Percentiles rank a stretch among this genome's conserved stretches.
Evolutionary conservation across 164 flowering plant genomes (phyloP).

Genomic region (Warburgia ugandensis): DNA sequence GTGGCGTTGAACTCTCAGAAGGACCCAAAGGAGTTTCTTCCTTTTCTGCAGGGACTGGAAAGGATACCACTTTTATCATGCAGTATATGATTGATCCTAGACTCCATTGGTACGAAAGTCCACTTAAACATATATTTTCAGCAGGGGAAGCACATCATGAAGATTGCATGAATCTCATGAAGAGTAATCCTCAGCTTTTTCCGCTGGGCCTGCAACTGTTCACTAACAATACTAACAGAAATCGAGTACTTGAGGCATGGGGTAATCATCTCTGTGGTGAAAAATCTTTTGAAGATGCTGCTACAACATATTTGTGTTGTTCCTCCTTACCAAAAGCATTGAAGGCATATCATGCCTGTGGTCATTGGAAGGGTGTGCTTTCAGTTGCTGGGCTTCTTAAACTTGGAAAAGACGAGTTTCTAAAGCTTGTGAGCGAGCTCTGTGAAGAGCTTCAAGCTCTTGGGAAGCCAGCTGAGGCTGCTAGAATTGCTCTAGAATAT

Average conservation of each 20-base stretch:
- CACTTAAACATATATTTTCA: slow-evolving; percentile 65
- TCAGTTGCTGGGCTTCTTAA: slow-evolving; percentile 80
- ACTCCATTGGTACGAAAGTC: slow-evolving; percentile 66
- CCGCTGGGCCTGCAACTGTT: slow-evolving; percentile 68
- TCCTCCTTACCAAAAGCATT: slow-evolving; percentile 67
- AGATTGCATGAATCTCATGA: slow-evolving; percentile 74
- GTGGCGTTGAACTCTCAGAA: slow-evolving; percentile 90
- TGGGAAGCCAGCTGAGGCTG: slow-evolving; percentile 94
- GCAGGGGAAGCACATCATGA: slow-evolving; percentile 70
- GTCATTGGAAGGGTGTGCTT: slow-evolving; percentile 79
- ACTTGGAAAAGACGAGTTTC: slow-evolving; percentile 44
- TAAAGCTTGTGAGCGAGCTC: slow-evolving; percentile 71
- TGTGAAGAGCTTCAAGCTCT: slow-evolving; percentile 91
- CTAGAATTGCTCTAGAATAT: slow-evolving; percentile 82
- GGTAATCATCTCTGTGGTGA: slow-evolving; percentile 69
- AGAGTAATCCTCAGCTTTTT: slow-evolving; percentile 72
- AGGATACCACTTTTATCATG: slow-evolving; percentile 58
- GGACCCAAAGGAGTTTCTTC: slow-evolving; percentile 97
- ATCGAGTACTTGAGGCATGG: slow-evolving; percentile 83
- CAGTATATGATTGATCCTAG: slow-evolving; percentile 75
- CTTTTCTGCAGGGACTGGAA: slow-evolving; percentile 79
- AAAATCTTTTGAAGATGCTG: slow-evolving; percentile 87
- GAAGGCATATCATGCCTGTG: slow-evolving; percentile 80
- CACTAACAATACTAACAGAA: slow-evolving; percentile 42
- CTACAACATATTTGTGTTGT: slow-evolving; percentile 68